Evolutionary conservation across 2,329 filamentous ascomycete genomes (phyloP).

Genomic region (Fonsecaea monophora): DNA sequence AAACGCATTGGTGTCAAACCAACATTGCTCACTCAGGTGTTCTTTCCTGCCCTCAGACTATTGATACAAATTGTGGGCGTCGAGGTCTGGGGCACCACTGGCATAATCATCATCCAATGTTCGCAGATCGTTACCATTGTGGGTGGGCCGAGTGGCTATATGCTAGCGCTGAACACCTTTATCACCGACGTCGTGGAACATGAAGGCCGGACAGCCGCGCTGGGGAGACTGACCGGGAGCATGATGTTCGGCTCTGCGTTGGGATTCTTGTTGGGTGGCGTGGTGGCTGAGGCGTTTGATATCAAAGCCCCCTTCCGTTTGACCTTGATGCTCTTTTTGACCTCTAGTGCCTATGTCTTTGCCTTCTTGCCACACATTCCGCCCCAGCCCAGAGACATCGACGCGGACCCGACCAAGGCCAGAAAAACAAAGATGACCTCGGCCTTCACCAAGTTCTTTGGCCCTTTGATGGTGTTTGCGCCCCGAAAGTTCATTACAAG

Average conservation of each 20-base stretch:
- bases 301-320: constrained; percentile 70
- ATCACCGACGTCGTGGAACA: constrained; percentile 70
- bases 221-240: constrained; percentile 70
- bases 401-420: not conserved
- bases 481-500: constrained; percentile 62
- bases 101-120: constrained; percentile 72
- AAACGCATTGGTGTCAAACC: constrained; percentile 69
- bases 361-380: constrained; percentile 59
- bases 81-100: constrained; percentile 63
- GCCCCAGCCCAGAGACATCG: constrained; percentile 29
- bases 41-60: constrained; percentile 69
- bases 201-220: constrained; percentile 65
- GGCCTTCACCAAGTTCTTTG: constrained; percentile 44
- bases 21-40: constrained; percentile 68
- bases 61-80: constrained; percentile 70
- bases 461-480: constrained; percentile 67
- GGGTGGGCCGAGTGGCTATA: constrained; percentile 72
- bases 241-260: constrained; percentile 71
- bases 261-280: constrained; percentile 69
- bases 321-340: constrained; percentile 63
- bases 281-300: constrained; percentile 68
- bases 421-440: constrained; percentile 45
- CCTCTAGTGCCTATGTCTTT: constrained; percentile 51
- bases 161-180: constrained; percentile 72
- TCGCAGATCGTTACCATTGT: constrained; percentile 72